A percentile compares a stretch with the other conserved stretches of the same genome.
Evolutionary conservation across 805 yeast species (phyloP).

Genomic region (Metschnikowia dekortorum): DNA sequence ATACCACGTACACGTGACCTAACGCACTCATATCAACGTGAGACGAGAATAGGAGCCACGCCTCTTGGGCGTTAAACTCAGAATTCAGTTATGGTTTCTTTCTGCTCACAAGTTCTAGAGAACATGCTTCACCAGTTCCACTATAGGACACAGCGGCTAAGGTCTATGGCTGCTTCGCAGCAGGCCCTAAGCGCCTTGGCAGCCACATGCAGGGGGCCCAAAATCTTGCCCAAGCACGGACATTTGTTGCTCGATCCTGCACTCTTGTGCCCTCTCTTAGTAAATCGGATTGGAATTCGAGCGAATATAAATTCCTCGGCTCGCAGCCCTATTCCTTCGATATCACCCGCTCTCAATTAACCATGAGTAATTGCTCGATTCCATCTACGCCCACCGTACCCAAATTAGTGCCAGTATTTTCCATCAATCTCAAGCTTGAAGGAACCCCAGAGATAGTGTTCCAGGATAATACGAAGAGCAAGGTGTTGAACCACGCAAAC

Average conservation of each 20-base stretch:
- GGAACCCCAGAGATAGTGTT: conserved; percentile 19
- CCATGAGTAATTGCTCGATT: not conserved
- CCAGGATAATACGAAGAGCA: conserved; percentile 15
- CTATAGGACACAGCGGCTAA: too few species aligned
- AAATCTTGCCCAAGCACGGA: not conserved
- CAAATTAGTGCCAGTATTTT: conserved; percentile 28
- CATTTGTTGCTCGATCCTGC: not conserved
- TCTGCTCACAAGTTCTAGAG: too few species aligned
- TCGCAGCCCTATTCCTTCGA: not conserved
- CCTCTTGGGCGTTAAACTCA: too few species aligned
- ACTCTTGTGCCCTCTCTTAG: not conserved
- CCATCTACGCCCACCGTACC: conserved; percentile 14
- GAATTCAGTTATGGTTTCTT: too few species aligned
- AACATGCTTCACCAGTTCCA: too few species aligned
- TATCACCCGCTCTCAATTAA: not conserved
- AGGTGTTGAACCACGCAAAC: conserved; percentile 19
- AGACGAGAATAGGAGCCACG: too few species aligned
- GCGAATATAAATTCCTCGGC: not conserved
- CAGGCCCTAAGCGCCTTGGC: not conserved
- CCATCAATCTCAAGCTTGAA: conserved; percentile 25
- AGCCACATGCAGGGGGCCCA: not conserved
- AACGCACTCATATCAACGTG: too few species aligned
- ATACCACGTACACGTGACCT: too few species aligned
- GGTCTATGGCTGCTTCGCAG: too few species aligned
- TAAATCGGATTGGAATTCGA: not conserved